Conservation (phyloP, 352 stramenopile species). For the Globisporangium cystogenes region DNA sequence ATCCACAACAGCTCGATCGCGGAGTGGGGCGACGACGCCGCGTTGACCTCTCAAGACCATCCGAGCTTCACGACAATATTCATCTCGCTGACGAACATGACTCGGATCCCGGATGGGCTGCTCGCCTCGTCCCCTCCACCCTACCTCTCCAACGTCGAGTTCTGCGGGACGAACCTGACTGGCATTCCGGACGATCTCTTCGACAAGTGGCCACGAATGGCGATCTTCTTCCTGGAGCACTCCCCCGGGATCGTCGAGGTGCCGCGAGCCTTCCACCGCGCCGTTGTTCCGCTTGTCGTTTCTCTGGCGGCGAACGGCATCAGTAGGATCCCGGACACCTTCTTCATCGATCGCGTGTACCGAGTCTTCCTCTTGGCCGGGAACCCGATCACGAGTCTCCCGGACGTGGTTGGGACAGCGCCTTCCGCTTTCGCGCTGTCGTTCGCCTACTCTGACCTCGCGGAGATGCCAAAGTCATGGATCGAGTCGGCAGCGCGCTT, state of each 20-base stretch:
- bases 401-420: background rate
- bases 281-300: too few relatives aligned
- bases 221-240: slow-evolving; percentile 10
- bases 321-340: background rate
- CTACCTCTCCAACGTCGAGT: slow-evolving; percentile 6
- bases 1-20: slow-evolving; percentile 18
- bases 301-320: background rate
- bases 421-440: background rate
- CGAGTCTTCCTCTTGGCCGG: slow-evolving; percentile 1
- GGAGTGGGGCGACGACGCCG: slow-evolving; percentile 7
- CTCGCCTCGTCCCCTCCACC: background rate
- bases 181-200: slow-evolving; percentile 8
- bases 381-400: slow-evolving; percentile 9
- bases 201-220: slow-evolving; percentile 2
- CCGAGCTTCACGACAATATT: background rate
- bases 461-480: background rate
- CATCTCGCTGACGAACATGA: slow-evolving; percentile 4
- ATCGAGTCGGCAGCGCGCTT: background rate
- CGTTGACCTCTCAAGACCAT: slow-evolving; percentile 1
- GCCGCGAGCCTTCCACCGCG: background rate
- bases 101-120: slow-evolving; percentile 6
- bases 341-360: background rate
- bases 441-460: background rate
- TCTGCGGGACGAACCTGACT: slow-evolving; percentile 15
- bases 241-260: slow-evolving; percentile 5